phyloP scores from a whole-genome alignment of 2,329 filamentous ascomycete genomes.

The Aspergillus intermedius region DNA sequence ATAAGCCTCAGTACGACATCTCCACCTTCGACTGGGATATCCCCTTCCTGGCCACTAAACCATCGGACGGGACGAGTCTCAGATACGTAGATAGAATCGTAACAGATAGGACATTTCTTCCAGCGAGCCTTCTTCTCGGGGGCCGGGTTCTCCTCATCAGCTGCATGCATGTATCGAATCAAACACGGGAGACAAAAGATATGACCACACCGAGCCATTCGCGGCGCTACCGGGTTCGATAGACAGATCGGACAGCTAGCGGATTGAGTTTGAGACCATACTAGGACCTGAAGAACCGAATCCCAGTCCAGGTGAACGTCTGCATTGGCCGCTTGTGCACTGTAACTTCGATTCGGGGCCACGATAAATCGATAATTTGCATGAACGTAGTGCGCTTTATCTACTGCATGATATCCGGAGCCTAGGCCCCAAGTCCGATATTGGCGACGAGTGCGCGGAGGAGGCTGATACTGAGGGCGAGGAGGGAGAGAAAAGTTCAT shows the following conservation, averaged over 20 bases:
- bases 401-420: constrained; percentile 70
- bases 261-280: constrained; percentile 79
- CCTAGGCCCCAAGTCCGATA: constrained; percentile 60
- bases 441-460: constrained; percentile 58
- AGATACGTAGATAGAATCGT: constrained; percentile 84
- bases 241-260: constrained; percentile 92
- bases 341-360: constrained; percentile 71
- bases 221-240: constrained; percentile 81
- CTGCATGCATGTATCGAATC: constrained; percentile 90
- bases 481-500: constrained; percentile 84
- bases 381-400: constrained; percentile 89
- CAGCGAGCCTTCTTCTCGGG: constrained; percentile 67
- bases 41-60: constrained; percentile 80
- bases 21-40: constrained; percentile 71
- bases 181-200: constrained; percentile 93
- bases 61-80: constrained; percentile 86
- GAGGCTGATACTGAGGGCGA: constrained; percentile 54
- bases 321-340: constrained; percentile 72
- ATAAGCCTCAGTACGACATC: constrained; percentile 87
- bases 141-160: constrained; percentile 59
- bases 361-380: constrained; percentile 98
- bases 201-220: constrained; percentile 96
- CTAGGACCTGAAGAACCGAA: constrained; percentile 83
- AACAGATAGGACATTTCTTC: constrained; percentile 96
- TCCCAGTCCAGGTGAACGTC: constrained; percentile 89